Evolutionary conservation across 2,329 filamentous ascomycete genomes (phyloP).

Genomic region (Alternaria alternata): DNA sequence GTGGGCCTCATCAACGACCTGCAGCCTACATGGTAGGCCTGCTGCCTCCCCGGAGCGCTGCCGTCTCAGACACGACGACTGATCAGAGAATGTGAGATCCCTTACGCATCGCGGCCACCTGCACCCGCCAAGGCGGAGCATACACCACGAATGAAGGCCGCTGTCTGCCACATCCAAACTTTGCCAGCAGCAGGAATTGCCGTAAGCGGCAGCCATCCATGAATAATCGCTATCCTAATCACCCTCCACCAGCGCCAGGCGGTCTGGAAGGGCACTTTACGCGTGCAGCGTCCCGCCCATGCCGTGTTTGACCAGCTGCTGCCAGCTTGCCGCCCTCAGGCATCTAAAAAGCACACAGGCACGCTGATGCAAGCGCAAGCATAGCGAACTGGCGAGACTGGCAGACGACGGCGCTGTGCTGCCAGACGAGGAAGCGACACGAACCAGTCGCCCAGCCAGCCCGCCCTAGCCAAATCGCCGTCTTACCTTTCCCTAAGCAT

Average conservation of each 20-base stretch:
- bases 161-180: conserved; percentile 25
- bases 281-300: conserved; percentile 38
- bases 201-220: conserved; percentile 31
- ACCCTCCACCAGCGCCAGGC: conserved; percentile 31
- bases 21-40: conserved; percentile 22
- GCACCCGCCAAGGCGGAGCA: conserved; percentile 38
- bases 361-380: conserved; percentile 26
- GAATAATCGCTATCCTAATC: conserved; percentile 25
- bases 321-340: conserved; percentile 15
- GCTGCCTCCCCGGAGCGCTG: conserved; percentile 10
- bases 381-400: conserved; percentile 24
- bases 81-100: conserved; percentile 20
- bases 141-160: conserved; percentile 26
- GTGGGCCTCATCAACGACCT: conserved; percentile 29
- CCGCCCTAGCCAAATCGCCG: conserved; percentile 30
- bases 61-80: conserved; percentile 13
- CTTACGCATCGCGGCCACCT: conserved; percentile 34
- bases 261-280: conserved; percentile 39
- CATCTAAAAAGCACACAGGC: conserved; percentile 21
- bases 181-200: conserved; percentile 25
- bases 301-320: conserved; percentile 37
- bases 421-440: conserved; percentile 42
- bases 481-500: conserved; percentile 47
- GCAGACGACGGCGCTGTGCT: conserved; percentile 28
- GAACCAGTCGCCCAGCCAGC: conserved; percentile 32